Base-by-base conservation (phyloP, 805 yeast genomes). In the Cyberlindnera veronae region DNA sequence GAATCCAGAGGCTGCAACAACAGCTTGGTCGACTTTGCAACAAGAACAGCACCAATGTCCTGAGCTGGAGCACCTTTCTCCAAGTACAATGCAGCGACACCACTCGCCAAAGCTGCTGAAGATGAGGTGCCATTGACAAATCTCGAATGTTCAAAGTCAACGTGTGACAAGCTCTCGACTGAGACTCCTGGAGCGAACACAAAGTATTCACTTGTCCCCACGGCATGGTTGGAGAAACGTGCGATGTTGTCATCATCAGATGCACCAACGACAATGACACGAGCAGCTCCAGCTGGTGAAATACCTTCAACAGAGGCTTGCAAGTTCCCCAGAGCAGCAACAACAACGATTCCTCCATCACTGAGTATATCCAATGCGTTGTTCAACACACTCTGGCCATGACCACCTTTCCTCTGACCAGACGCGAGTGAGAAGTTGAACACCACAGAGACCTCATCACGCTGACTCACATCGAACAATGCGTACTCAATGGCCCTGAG, bases 281-380 rank as follows among this genome's bases (percentile, higher is more conserved):
- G 64, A 1, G 60, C 63, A 2, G 90, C 83, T 28, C 90, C 81
- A 1, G 95, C 93, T 0, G 97, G 97, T 40, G 95, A 84, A 18
- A 79, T 73, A 42, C 67, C 59, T 49, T 95, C 86, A 0, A 96
- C 95, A 52, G 84, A 75, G 7, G 72, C 57, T 49, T 79, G 77
- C 19, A 80, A 71, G 58, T 90, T 90, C 2, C 98, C 98, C 1
- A 96, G 96, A 0, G 96, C 95, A 7, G 70, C 84, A 12, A 82
- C 85, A 20, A 84, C 60, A 1, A 81, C 71, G 26, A 89, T 56
- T 0, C 96, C 96, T 0, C 81, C 67, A 13, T 76, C 71, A 3
- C 67, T 69, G 0, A 95, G 91, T 3, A 85, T 89, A 42, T 75
- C 74, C 3, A 86, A 75, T 0, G 95, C 96, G n/a, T 73, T 69